Evolutionary conservation across 2,329 filamentous ascomycete genomes (phyloP), one percentile per base, ranked within the genome.

Genomic region (Neurospora crassa): DNA sequence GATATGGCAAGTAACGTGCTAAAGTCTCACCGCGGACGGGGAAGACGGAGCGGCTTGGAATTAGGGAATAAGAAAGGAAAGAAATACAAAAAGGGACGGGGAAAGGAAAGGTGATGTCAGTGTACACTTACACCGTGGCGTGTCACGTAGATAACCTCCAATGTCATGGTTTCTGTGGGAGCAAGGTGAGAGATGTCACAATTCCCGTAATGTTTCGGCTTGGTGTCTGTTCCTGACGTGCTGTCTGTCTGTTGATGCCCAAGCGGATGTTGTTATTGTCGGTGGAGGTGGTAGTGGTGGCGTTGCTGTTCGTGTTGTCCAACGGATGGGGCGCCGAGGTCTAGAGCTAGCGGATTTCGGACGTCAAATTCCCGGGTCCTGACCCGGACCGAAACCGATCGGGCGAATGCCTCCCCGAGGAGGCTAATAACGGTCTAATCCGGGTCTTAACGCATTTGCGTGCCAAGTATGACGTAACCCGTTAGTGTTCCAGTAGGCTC

Each of bases 91-190:
- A 40, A 67, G 14, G 41, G 71, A 47, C 69, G 69, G 47, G 47
- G 12, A 71, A 41, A 73, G 70, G 70, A 45, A 67, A 40, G 70
- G 53, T 63, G 68, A 69, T 59, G 43, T 68, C 71, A 70, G 40
- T 37, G 41, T 41, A 71, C 70, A 84, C 89, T 83, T 86, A 93
- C 91, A 76, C 91, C 91, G 79, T 94, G 92, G 34, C 92, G 89
- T 74, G 87, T 88, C 72, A 94, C 83, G 79, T 93, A 93, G 74
- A 94, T 92, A 75, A 86, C 87, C 78, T 92, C 87, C 69, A 93
- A 83, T 72, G 89, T 84, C 89, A 37, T 37, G 34, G 34, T 37
- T 37, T 37, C 34, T 8, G 34, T 37, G 37, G 11, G 20, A 68
- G 16, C 24, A 29, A 34, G 40, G 20, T 37, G 53, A 67, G 16